Conservation (phyloP, 1,284 basidiomycete genomes). For the Trichosporon ovoides region DNA sequence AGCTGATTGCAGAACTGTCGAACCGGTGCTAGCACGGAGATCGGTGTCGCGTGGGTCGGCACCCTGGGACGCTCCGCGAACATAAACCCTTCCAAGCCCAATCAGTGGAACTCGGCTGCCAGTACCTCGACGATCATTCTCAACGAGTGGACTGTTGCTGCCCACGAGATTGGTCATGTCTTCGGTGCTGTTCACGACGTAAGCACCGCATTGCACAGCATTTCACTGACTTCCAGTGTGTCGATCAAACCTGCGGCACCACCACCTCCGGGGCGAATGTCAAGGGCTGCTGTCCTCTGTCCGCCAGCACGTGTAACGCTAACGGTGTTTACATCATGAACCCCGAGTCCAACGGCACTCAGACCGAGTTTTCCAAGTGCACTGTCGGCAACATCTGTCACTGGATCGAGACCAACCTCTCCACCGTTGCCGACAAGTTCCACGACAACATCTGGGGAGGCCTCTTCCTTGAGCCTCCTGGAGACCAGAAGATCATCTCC, state of each 20-base stretch:
- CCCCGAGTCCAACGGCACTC: conserved; percentile 62
- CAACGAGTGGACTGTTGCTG: conserved; percentile 64
- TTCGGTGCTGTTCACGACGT: conserved; percentile 80
- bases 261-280: conserved; percentile 16
- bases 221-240: conserved; percentile 56
- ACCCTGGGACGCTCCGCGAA: conserved; percentile 63
- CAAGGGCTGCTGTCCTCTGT: conserved; percentile 67
- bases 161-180: conserved; percentile 69
- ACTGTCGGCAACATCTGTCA: conserved; percentile 79
- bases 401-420: conserved; percentile 29
- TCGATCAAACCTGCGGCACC: neutral
- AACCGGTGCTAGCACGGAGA: conserved; percentile 53
- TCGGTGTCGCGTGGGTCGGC: conserved; percentile 84
- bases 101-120: conserved; percentile 67
- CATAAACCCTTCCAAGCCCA: conserved; percentile 46
- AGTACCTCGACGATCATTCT: conserved; percentile 68
- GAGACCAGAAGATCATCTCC: conserved; percentile 30
- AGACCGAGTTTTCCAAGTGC: conserved; percentile 70
- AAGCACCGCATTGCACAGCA: conserved; percentile 46
- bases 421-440: neutral
- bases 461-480: conserved; percentile 4
- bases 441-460: conserved; percentile 2
- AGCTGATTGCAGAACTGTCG: conserved; percentile 20
- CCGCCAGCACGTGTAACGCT: conserved; percentile 60
- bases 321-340: conserved; percentile 70